These are phyloP conservation scores for Tuber calosporum DNA, from an alignment of 495 filamentous ascomycete species.

Conservation along the genomic window DNA sequence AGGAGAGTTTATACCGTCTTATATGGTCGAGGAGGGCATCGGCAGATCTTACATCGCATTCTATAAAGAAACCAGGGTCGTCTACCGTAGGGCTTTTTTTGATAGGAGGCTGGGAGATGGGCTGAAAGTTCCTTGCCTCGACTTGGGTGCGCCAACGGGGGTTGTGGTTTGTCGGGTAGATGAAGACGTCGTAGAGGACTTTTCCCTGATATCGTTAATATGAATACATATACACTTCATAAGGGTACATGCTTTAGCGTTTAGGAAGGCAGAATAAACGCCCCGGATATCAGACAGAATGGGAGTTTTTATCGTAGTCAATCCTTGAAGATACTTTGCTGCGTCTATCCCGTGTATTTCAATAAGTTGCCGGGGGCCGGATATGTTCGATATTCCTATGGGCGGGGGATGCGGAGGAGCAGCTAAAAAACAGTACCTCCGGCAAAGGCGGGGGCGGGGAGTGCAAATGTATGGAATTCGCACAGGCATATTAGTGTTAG, in stretches of 20 bases:
- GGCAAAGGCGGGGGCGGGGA: neutral
- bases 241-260: conserved; percentile 45
- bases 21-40: conserved; percentile 60
- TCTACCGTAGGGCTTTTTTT: conserved; percentile 15
- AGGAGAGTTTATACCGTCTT: conserved; percentile 72
- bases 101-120: neutral
- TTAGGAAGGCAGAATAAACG: conserved; percentile 77
- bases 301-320: conserved; percentile 68
- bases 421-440: neutral
- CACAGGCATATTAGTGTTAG: neutral
- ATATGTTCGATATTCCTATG: conserved; percentile 51
- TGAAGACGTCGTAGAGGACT: conserved; percentile 79
- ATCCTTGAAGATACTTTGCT: conserved; percentile 75
- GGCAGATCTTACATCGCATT: conserved; percentile 64
- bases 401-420: conserved; percentile 42
- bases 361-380: conserved; percentile 64
- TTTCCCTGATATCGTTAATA: conserved; percentile 51
- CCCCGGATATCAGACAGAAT: conserved; percentile 44
- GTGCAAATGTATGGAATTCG: neutral
- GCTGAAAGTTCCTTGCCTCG: conserved; percentile 12
- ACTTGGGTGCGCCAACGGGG: conserved; percentile 14
- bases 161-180: conserved; percentile 56
- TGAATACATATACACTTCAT: neutral
- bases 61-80: conserved; percentile 64
- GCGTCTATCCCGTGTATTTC: conserved; percentile 70